phyloP scores from a whole-genome alignment of 768 basidiomycete species.

The Clitopilus passeckerianus region DNA sequence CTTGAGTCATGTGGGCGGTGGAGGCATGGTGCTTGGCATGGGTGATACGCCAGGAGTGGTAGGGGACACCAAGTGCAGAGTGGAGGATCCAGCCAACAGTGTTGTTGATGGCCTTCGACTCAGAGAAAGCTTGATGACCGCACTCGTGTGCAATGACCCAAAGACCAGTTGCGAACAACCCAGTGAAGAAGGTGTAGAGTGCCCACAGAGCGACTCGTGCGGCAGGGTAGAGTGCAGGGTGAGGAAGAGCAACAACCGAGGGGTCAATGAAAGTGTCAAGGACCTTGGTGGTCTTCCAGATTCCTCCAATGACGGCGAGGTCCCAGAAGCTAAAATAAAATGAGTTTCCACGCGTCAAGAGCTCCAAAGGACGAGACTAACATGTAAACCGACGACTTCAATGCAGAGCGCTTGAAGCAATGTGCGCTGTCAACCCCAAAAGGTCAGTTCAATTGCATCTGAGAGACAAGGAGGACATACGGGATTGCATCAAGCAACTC shows the following conservation, averaged over 20 bases:
- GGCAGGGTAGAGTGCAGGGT: conserved; percentile 57
- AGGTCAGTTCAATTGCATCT: background rate
- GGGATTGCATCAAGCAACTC: conserved; percentile 83
- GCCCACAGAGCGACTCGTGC: conserved; percentile 71
- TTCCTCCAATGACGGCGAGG: conserved; percentile 55
- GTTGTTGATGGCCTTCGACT: conserved; percentile 90
- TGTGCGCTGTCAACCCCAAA: conserved; percentile 46
- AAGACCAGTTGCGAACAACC: conserved; percentile 86
- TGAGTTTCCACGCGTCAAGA: background rate
- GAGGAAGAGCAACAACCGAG: conserved; percentile 45
- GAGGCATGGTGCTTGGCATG: conserved; percentile 96
- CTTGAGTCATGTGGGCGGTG: conserved; percentile 89
- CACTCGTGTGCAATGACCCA: conserved; percentile 97
- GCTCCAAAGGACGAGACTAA: conserved; percentile 26
- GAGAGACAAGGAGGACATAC: conserved; percentile 34
- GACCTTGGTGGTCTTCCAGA: conserved; percentile 65
- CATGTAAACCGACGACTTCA: conserved; percentile 78
- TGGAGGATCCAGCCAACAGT: conserved; percentile 89
- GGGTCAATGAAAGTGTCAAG: conserved; percentile 62
- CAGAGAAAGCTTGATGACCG: conserved; percentile 95
- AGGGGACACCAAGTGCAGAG: conserved; percentile 92
- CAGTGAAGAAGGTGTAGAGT: conserved; percentile 74
- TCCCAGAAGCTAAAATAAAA: conserved; percentile 60
- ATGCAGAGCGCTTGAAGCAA: conserved; percentile 87
- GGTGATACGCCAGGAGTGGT: conserved; percentile 93